Conservation (phyloP, 352 stramenopile genomes). For the Globisporangium orthogonon region DNA sequence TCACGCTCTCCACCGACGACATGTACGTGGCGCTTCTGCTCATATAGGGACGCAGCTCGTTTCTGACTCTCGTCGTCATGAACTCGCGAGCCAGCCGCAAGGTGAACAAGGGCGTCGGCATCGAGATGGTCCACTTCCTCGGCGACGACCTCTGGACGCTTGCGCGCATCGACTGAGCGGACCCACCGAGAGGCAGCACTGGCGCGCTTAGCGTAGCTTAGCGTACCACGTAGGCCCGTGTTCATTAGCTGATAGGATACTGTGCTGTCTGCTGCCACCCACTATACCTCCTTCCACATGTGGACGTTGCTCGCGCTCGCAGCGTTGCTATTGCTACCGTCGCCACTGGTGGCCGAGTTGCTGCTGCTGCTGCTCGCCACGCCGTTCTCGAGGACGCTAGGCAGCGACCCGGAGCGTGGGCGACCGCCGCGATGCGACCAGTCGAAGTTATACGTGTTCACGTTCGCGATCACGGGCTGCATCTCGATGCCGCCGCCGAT, state of each 20-base stretch:
- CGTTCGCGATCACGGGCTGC: conserved; percentile 56
- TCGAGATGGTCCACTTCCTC: conserved; percentile 96
- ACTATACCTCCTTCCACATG: conserved; percentile 33
- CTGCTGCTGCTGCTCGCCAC: background rate
- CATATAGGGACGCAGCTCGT: too few species aligned
- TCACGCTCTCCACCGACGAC: conserved; percentile 94
- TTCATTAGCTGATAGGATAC: too few species aligned
- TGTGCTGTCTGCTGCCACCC: background rate
- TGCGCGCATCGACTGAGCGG: conserved; percentile 62
- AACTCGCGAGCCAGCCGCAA: conserved; percentile 43
- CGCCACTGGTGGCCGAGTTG: background rate
- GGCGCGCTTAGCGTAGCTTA: too few species aligned
- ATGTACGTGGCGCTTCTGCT: conserved; percentile 64
- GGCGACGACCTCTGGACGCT: conserved; percentile 95
- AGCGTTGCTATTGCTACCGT: background rate
- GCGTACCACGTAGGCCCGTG: too few species aligned
- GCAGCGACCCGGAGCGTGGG: conserved; percentile 31
- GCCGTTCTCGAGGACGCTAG: conserved; percentile 19
- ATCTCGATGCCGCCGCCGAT: conserved; percentile 79
- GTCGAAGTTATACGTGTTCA: conserved; percentile 82
- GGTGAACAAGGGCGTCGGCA: conserved; percentile 96
- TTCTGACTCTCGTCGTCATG: background rate
- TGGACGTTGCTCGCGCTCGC: conserved; percentile 6
- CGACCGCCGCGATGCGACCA: conserved; percentile 46
- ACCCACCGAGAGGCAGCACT: too few species aligned